A percentile compares a stretch with the other conserved stretches of the same genome.
phyloP scores from a whole-genome alignment of 164 flowering plant species.

The Vitis cinerea region DNA sequence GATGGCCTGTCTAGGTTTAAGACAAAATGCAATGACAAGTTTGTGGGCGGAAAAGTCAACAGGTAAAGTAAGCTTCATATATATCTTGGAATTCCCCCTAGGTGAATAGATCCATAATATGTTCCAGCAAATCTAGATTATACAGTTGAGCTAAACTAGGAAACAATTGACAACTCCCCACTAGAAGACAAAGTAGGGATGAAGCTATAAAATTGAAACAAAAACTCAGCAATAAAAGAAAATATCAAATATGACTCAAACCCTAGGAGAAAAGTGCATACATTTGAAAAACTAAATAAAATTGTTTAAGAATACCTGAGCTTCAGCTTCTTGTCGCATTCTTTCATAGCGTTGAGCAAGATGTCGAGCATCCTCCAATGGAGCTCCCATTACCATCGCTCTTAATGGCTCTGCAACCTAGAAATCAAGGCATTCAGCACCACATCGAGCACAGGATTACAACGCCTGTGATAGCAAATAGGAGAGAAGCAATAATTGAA shows the following conservation, averaged over 20 bases:
- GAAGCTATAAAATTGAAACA: background rate
- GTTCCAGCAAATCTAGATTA: background rate
- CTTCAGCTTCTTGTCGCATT: slow-evolving; percentile 76
- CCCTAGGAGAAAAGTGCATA: background rate
- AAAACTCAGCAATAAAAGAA: background rate
- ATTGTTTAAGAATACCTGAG: slow-evolving; percentile 44
- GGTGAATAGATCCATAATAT: background rate
- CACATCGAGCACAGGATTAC: slow-evolving; percentile 4
- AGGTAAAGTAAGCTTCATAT: background rate
- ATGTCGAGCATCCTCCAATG: slow-evolving; percentile 81
- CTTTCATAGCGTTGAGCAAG: slow-evolving; percentile 75
- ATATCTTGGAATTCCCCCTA: background rate
- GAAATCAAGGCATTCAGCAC: background rate
- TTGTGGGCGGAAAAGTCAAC: background rate
- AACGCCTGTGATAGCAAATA: background rate
- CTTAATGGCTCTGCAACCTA: slow-evolving; percentile 79
- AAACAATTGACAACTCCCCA: background rate
- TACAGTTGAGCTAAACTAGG: background rate
- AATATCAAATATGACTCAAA: background rate
- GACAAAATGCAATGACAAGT: slow-evolving; percentile 8
- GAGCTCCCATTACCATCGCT: slow-evolving; percentile 73
- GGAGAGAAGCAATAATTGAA: background rate
- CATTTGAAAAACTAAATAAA: background rate
- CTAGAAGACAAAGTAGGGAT: background rate
- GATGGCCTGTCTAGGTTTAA: slow-evolving; percentile 61